Evolutionary conservation across 352 stramenopile species (phyloP).

Genomic region (Phytophthora rubi): DNA sequence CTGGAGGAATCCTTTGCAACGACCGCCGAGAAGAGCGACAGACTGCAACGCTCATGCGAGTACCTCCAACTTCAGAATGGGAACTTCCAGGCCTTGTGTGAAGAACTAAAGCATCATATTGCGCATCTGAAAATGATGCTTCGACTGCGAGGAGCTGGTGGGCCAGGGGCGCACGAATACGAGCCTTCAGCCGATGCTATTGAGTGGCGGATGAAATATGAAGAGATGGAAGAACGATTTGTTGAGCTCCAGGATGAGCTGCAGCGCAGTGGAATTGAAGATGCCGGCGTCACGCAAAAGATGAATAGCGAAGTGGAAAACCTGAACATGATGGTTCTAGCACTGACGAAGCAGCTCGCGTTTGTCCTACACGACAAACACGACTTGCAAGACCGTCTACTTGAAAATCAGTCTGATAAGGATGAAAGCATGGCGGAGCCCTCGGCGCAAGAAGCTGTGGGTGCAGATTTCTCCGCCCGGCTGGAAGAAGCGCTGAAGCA

Average conservation of each 20-base stretch:
- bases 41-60: conserved; percentile 60
- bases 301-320: conserved; percentile 52
- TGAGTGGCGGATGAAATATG: conserved; percentile 86
- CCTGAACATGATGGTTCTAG: conserved; percentile 73
- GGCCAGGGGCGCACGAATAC: conserved; percentile 48
- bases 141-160: conserved; percentile 41
- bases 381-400: conserved; percentile 59
- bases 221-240: conserved; percentile 75
- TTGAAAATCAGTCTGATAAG: conserved; percentile 38
- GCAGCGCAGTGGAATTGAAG: conserved; percentile 27
- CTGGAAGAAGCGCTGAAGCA: conserved; percentile 53
- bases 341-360: conserved; percentile 69
- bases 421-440: conserved; percentile 27
- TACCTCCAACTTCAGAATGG: conserved; percentile 60
- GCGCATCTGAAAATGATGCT: conserved; percentile 68
- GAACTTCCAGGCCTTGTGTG: conserved; percentile 58
- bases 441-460: conserved; percentile 16
- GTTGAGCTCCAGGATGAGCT: conserved; percentile 58
- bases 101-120: conserved; percentile 65
- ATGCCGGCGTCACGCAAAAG: conserved; percentile 11
- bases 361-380: conserved; percentile 81
- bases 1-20: conserved; percentile 68
- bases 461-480: conserved; percentile 38
- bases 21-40: conserved; percentile 66
- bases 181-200: conserved; percentile 75